Percentiles rank a stretch among this genome's conserved stretches.
Evolutionary conservation across 2,329 filamentous ascomycete species (phyloP).

Genomic region (Sclerotinia glacialis): DNA sequence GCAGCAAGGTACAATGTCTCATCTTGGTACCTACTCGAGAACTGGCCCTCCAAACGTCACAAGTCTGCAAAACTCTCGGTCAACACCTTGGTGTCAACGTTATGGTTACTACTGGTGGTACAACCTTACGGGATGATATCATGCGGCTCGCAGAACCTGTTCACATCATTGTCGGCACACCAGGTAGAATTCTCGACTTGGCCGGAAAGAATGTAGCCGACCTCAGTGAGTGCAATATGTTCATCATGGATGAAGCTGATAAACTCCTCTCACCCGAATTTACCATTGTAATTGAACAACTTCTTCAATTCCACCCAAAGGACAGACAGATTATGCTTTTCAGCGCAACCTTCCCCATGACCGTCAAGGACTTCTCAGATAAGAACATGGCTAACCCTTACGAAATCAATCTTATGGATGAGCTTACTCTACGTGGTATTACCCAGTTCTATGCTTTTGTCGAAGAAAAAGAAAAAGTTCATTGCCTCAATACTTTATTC

Average conservation of each 20-base stretch:
- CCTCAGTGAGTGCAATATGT: slow-evolving; percentile 92
- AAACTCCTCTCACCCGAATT: slow-evolving; percentile 97
- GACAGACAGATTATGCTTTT: slow-evolving; percentile 99
- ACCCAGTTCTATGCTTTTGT: slow-evolving; percentile 99
- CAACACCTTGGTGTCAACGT: slow-evolving; percentile 97
- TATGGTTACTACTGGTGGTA: slow-evolving; percentile 98
- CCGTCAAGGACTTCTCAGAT: slow-evolving; percentile 96
- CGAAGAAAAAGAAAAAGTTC: slow-evolving; percentile 98
- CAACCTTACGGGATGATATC: slow-evolving; percentile 92
- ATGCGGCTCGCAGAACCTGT: slow-evolving; percentile 90
- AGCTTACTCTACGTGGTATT: slow-evolving; percentile 94
- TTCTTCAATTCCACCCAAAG: slow-evolving; percentile 92
- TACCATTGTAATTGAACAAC: slow-evolving; percentile 93
- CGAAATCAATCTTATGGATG: slow-evolving; percentile 99
- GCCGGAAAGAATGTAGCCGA: slow-evolving; percentile 96
- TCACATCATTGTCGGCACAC: slow-evolving; percentile 96
- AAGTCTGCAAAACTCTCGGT: slow-evolving; percentile 97
- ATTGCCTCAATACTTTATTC: slow-evolving; percentile 98
- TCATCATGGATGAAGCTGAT: slow-evolving; percentile 99
- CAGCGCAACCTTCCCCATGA: slow-evolving; percentile 94
- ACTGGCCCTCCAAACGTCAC: slow-evolving; percentile 94
- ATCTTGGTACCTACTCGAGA: slow-evolving; percentile 97
- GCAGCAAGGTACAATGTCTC: slow-evolving; percentile 91
- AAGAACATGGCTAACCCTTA: slow-evolving; percentile 97
- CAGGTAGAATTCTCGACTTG: slow-evolving; percentile 91